Evolutionary conservation across 768 basidiomycete species (phyloP).

Genomic region (Rhodotorula graminis): DNA sequence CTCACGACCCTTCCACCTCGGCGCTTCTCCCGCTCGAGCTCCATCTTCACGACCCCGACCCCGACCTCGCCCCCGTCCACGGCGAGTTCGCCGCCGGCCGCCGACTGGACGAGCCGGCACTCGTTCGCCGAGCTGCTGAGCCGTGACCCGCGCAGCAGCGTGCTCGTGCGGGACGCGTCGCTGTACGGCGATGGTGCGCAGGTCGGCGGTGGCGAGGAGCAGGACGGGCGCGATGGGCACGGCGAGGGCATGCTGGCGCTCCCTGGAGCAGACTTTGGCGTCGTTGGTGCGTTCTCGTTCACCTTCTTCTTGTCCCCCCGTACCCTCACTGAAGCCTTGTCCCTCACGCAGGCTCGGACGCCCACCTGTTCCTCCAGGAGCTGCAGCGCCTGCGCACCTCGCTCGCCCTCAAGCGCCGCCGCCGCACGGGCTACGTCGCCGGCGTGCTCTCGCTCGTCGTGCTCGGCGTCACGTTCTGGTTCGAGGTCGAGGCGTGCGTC

Average conservation of each 20-base stretch:
- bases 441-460: slow-evolving; percentile 13
- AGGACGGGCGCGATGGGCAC: no score
- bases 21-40: neutral
- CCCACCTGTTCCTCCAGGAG: slow-evolving; percentile 12
- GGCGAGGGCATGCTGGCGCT: neutral
- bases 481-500: neutral
- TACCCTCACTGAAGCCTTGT: no score
- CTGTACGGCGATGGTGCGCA: neutral
- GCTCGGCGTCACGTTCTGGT: slow-evolving; percentile 4
- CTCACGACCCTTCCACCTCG: slow-evolving; percentile 3
- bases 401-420: slow-evolving; percentile 2
- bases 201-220: no score
- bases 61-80: neutral
- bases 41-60: neutral
- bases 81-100: neutral
- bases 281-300: neutral
- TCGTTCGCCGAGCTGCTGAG: neutral
- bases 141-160: neutral
- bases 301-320: neutral
- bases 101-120: neutral
- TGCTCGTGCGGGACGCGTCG: neutral
- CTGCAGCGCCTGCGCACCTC: slow-evolving; percentile 12
- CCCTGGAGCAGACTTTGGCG: neutral
- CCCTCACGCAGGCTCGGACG: slow-evolving; percentile 13
- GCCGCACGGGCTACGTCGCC: neutral